Base-by-base conservation (phyloP, 2,329 filamentous ascomycete species). In the Venturia pyrina region DNA sequence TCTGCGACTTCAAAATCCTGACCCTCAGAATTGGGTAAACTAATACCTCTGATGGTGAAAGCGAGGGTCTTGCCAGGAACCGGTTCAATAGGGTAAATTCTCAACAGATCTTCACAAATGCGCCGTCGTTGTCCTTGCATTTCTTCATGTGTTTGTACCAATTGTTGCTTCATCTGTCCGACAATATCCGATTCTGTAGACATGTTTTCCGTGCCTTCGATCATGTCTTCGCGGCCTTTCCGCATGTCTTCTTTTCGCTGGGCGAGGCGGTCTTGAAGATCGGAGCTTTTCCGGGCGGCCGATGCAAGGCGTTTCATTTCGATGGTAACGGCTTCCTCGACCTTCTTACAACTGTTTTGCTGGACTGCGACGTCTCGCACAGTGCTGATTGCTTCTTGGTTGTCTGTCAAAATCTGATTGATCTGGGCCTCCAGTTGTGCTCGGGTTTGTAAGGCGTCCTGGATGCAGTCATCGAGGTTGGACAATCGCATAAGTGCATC, bases 391-490 rank as follows among this genome's bases (percentile, higher is more conserved):
- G 75, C 74, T 11, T 75, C 69, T 19, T 73, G 72, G 65, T 80
- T 79, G 0, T 73, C 68, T 11, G 76, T 71, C 0, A 80, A 72
- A 40, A 80, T 74, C 15, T 68, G 68, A 67, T 90, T 90, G 69
- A 97, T 96, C 69, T 96, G 90, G n/a, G 82, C 78, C 61, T 90
- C 86, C 10, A 98, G 81, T 64, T 83, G 82, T 67, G 89, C 86
- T 17, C 89, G 86, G 0, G 91, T 96, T 1, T 87, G 85, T 11
- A 96, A 78, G 1, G 92, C 92, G 75, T 98, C 93, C 73, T 96
- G 91, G 32, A 97, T 90, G 65, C 92, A 96, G 73, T 89, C 90
- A 68, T 96, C 91, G 19, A 98, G 82, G 66, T 93, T 96, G 6
- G 90, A 88, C 13, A 98, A 81, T 67, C 90, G 88, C 87, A 97